Conservation (phyloP, 2,329 filamentous ascomycete species). For the Cytospora schulzeri region DNA sequence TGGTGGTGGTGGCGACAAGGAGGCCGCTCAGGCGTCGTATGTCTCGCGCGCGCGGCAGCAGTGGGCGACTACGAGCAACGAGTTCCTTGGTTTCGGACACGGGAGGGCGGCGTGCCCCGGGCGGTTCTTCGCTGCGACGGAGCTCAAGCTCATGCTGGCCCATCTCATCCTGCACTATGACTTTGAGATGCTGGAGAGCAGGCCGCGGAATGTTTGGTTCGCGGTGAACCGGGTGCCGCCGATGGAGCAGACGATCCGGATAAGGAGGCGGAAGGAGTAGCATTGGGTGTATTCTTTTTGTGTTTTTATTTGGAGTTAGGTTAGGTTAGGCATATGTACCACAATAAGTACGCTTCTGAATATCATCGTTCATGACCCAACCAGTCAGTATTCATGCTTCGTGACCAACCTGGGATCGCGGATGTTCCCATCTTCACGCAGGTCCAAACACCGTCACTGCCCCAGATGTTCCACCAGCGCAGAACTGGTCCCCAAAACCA, state of each 20-base stretch:
- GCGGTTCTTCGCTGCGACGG: slow-evolving; percentile 41
- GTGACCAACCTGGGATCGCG: not conserved
- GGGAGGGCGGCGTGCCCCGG: slow-evolving; percentile 44
- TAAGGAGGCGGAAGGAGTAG: slow-evolving; percentile 18
- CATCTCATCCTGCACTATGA: slow-evolving; percentile 33
- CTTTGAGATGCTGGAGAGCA: slow-evolving; percentile 29
- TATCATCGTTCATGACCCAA: not conserved
- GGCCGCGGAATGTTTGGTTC: slow-evolving; percentile 22
- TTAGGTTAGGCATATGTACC: not conserved
- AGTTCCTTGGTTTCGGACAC: slow-evolving; percentile 41
- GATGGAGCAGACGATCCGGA: slow-evolving; percentile 16
- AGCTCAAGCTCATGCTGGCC: slow-evolving; percentile 39
- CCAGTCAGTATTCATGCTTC: not conserved
- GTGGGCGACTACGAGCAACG: slow-evolving; percentile 25
- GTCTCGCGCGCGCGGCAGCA: slow-evolving; percentile 24
- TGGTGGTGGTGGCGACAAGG: slow-evolving; percentile 4
- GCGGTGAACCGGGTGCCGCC: slow-evolving; percentile 26
- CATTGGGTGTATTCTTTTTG: not conserved
- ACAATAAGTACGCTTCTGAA: not conserved
- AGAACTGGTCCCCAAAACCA: slow-evolving; percentile 66
- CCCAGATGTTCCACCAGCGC: slow-evolving; percentile 65
- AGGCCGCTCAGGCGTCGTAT: slow-evolving; percentile 6
- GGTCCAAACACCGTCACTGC: slow-evolving; percentile 64
- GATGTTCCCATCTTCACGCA: not conserved
- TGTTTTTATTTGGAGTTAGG: no score